These are phyloP conservation scores for Claviceps sorghi DNA, from an alignment of 2,329 filamentous ascomycete species.

Conservation along the genomic window DNA sequence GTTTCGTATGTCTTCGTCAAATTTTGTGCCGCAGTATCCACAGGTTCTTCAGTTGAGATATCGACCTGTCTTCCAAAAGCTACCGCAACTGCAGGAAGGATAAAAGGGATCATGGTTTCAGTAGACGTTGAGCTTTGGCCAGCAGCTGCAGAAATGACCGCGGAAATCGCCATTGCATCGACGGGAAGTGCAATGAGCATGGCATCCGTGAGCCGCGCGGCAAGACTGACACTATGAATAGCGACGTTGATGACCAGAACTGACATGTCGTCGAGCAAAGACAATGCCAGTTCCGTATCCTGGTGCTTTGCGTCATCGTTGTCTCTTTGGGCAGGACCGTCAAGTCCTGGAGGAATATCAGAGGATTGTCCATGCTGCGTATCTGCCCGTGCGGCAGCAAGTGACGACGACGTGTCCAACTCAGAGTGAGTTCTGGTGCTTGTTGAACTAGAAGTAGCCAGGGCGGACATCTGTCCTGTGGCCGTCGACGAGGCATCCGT, in stretches of 20 bases:
- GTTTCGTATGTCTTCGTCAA: constrained; percentile 6
- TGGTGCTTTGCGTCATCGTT: background rate
- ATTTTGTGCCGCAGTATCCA: background rate
- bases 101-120: constrained; percentile 8
- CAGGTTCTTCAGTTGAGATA: background rate
- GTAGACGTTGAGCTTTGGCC: constrained; percentile 5
- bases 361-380: background rate
- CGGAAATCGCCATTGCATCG: constrained; percentile 7
- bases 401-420: background rate
- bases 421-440: background rate
- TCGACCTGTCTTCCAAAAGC: constrained; percentile 7
- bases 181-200: constrained; percentile 10
- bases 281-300: constrained; percentile 2
- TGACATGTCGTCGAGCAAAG: constrained; percentile 9
- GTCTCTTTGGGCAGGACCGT: background rate
- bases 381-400: background rate
- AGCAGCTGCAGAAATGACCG: constrained; percentile 8
- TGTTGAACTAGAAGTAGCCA: background rate
- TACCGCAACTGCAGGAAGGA: constrained; percentile 12
- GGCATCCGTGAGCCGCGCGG: constrained; percentile 11
- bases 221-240: constrained; percentile 7
- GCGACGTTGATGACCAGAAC: constrained; percentile 9
- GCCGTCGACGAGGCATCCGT: background rate
- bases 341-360: background rate
- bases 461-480: background rate